Conservation (phyloP, 768 basidiomycete genomes). For the Mycena rosella region DNA sequence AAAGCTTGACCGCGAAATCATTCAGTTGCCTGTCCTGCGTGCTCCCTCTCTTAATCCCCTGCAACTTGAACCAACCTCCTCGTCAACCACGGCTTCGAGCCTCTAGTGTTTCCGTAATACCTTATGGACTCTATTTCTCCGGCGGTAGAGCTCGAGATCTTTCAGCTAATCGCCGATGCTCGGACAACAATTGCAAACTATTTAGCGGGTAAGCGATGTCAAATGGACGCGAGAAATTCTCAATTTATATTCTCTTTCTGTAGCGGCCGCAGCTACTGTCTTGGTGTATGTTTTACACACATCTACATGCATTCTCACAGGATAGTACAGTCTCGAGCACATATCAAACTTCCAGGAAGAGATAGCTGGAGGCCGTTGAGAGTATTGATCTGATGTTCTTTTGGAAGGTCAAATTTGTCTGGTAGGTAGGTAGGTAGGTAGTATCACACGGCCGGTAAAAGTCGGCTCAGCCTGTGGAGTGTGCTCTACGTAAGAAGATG, state of each 20-base stretch:
- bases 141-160: not conserved
- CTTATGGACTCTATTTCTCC: not conserved
- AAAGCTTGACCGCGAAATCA: too few relatives aligned
- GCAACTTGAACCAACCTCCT: too few relatives aligned
- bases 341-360: not conserved
- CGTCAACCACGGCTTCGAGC: too few relatives aligned
- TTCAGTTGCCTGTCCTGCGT: too few relatives aligned
- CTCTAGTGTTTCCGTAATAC: too few relatives aligned
- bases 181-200: constrained; percentile 5
- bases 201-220: not conserved
- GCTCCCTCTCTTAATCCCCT: too few relatives aligned
- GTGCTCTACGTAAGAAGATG: too few relatives aligned
- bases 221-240: not conserved
- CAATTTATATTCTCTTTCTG: not conserved
- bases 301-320: not conserved
- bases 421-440: too few relatives aligned
- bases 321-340: not conserved
- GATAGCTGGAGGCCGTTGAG: not conserved
- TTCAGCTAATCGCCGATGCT: not conserved
- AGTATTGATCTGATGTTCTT: not conserved
- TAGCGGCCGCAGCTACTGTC: not conserved
- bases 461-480: too few relatives aligned
- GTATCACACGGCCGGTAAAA: too few relatives aligned
- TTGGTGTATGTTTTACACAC: not conserved
- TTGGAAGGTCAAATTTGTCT: not conserved